These are phyloP conservation scores for Vitis hybrid DNA, from an alignment of 177 flowering plant genomes.

Conservation along the genomic window DNA sequence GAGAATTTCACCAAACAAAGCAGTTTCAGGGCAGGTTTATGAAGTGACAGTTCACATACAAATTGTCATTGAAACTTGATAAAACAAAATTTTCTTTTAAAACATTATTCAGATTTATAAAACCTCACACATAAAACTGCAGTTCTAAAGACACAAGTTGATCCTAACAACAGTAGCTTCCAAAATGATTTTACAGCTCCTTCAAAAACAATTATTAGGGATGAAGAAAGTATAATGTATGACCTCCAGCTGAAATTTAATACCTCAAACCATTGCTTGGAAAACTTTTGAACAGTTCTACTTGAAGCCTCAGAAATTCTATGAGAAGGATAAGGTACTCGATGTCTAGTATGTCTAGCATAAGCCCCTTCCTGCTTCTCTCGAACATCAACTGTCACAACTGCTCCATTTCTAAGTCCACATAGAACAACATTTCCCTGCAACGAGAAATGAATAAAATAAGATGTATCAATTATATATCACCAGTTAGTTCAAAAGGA, in stretches of 20 bases:
- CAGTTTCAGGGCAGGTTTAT: background rate
- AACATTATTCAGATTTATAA: too few relatives aligned
- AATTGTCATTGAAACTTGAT: background rate
- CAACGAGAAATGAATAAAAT: slow-evolving; percentile 15
- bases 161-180: too few relatives aligned
- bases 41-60: background rate
- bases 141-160: too few relatives aligned
- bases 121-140: too few relatives aligned
- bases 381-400: slow-evolving; percentile 75
- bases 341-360: slow-evolving; percentile 36
- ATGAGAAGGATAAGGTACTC: slow-evolving; percentile 26
- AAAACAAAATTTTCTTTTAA: background rate
- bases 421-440: slow-evolving; percentile 78
- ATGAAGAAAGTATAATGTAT: background rate
- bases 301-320: slow-evolving; percentile 16
- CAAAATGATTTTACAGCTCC: too few relatives aligned
- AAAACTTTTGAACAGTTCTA: slow-evolving; percentile 17
- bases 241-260: background rate
- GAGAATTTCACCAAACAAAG: background rate
- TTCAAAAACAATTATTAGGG: background rate
- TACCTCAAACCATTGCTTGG: slow-evolving; percentile 63
- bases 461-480: background rate
- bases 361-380: slow-evolving; percentile 37
- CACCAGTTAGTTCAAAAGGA: too few relatives aligned
- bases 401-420: slow-evolving; percentile 92